phyloP scores from a whole-genome alignment of 495 filamentous ascomycete genomes.

The Aspergillus conjunctus region DNA sequence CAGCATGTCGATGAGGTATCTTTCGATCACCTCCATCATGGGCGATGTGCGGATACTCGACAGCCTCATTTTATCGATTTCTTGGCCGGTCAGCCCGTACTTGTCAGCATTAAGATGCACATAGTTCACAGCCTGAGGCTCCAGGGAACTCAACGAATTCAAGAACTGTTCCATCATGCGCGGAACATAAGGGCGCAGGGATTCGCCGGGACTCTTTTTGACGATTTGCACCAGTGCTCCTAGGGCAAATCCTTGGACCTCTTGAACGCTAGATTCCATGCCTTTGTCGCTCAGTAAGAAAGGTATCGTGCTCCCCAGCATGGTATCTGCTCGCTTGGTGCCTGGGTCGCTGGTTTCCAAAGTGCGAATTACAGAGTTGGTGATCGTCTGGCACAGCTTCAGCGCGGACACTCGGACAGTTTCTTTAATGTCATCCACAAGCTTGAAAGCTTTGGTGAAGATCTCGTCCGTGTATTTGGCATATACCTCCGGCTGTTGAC shows the following conservation, averaged over 20 bases:
- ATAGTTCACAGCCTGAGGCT: slow-evolving; percentile 86
- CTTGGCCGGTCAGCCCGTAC: slow-evolving; percentile 77
- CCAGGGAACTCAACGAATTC: slow-evolving; percentile 78
- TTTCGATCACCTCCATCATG: slow-evolving; percentile 89
- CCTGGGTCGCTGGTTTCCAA: slow-evolving; percentile 79
- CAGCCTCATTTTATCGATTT: slow-evolving; percentile 82
- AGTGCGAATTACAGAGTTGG: slow-evolving; percentile 77
- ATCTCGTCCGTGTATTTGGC: slow-evolving; percentile 82
- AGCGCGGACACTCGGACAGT: slow-evolving; percentile 81
- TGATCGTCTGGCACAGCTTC: slow-evolving; percentile 78
- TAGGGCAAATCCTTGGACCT: slow-evolving; percentile 74
- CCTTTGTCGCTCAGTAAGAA: slow-evolving; percentile 89
- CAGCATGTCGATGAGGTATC: slow-evolving; percentile 77
- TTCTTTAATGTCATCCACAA: slow-evolving; percentile 90
- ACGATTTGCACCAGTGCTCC: slow-evolving; percentile 82
- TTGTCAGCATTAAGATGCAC: slow-evolving; percentile 86
- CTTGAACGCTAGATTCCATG: slow-evolving; percentile 81
- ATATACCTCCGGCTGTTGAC: slow-evolving; percentile 73
- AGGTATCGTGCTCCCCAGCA: slow-evolving; percentile 82
- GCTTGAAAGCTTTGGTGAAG: slow-evolving; percentile 77
- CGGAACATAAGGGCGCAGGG: slow-evolving; percentile 77
- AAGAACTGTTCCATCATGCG: slow-evolving; percentile 79
- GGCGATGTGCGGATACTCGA: slow-evolving; percentile 81
- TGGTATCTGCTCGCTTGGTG: slow-evolving; percentile 65
- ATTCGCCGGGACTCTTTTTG: slow-evolving; percentile 73